Percentiles rank a stretch among this genome's conserved stretches.
Evolutionary conservation across 2,329 filamentous ascomycete species (phyloP).

Genomic region (Pseudophaeomoniella oleicola): DNA sequence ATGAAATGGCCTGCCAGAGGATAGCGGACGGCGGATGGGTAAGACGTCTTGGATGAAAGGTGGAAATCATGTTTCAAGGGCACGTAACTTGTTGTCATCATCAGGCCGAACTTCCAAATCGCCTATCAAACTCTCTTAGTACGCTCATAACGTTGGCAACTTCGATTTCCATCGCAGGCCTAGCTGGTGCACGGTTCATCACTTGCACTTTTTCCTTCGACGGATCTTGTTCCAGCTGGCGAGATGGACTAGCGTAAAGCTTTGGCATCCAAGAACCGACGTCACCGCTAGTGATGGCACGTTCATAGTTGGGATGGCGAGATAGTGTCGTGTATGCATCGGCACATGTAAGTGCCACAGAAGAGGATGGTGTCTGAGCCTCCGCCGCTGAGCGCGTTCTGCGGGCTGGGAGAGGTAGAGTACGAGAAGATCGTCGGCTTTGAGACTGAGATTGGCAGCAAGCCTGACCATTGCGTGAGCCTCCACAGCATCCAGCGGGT

Average conservation of each 20-base stretch:
- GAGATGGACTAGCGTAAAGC: slow-evolving; percentile 37
- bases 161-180: slow-evolving; percentile 60
- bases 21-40: not conserved
- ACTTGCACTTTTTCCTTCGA: not conserved
- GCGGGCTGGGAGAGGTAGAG: slow-evolving; percentile 10
- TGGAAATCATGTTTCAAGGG: too few species aligned
- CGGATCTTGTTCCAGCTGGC: slow-evolving; percentile 10
- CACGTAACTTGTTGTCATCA: slow-evolving; percentile 1
- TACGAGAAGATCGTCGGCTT: slow-evolving; percentile 13
- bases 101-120: slow-evolving; percentile 38
- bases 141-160: slow-evolving; percentile 76
- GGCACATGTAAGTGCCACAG: slow-evolving; percentile 54
- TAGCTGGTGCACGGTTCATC: slow-evolving; percentile 17
- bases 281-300: slow-evolving; percentile 49
- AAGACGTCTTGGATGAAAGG: too few species aligned
- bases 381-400: slow-evolving; percentile 12
- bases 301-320: slow-evolving; percentile 61
- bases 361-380: slow-evolving; percentile 19
- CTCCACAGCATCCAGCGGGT: slow-evolving; percentile 47
- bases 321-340: slow-evolving; percentile 68
- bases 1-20: not conserved
- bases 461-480: slow-evolving; percentile 46
- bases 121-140: slow-evolving; percentile 64
- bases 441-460: slow-evolving; percentile 38
- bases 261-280: slow-evolving; percentile 63